These are phyloP conservation scores for Stemphylium beticola DNA, from an alignment of 2,329 filamentous ascomycete species.

Conservation along the genomic window DNA sequence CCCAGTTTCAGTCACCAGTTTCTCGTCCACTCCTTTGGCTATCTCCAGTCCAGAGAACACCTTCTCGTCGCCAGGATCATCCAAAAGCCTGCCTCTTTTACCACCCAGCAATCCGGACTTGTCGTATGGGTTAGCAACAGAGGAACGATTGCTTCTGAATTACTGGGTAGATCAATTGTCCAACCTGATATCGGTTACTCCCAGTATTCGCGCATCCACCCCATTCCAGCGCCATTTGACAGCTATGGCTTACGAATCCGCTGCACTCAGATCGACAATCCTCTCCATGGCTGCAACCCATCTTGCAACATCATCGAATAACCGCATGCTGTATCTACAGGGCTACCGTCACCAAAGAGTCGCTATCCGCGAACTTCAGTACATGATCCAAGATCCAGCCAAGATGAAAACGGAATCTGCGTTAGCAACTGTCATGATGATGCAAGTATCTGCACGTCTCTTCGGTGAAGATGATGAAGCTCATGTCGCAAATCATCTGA, in stretches of 20 bases:
- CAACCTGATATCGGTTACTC: constrained; percentile 32
- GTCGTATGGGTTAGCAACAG: constrained; percentile 20
- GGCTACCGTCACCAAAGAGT: constrained; percentile 38
- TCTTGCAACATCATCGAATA: constrained; percentile 28
- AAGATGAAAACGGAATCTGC: constrained; percentile 28
- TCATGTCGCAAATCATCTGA: constrained; percentile 37
- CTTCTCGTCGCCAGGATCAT: constrained; percentile 15
- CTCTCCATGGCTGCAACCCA: constrained; percentile 43
- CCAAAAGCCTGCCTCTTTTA: constrained; percentile 11
- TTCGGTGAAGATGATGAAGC: constrained; percentile 37
- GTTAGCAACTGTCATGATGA: constrained; percentile 43
- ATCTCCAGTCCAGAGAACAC: constrained; percentile 1
- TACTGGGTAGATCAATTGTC: constrained; percentile 39
- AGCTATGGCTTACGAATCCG: constrained; percentile 32
- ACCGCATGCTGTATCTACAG: constrained; percentile 27
- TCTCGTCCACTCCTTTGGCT: constrained; percentile 17
- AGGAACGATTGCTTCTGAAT: constrained; percentile 33
- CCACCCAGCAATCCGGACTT: constrained; percentile 8
- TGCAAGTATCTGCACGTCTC: constrained; percentile 40
- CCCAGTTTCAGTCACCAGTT: constrained; percentile 22
- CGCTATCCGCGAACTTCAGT: constrained; percentile 35
- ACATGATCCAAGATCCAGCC: constrained; percentile 30
- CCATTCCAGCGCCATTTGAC: constrained; percentile 39
- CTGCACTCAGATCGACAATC: constrained; percentile 39
- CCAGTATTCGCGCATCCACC: constrained; percentile 22